Conservation (phyloP, 1,139 yeast species). For the Ogataea hybrid region DNA sequence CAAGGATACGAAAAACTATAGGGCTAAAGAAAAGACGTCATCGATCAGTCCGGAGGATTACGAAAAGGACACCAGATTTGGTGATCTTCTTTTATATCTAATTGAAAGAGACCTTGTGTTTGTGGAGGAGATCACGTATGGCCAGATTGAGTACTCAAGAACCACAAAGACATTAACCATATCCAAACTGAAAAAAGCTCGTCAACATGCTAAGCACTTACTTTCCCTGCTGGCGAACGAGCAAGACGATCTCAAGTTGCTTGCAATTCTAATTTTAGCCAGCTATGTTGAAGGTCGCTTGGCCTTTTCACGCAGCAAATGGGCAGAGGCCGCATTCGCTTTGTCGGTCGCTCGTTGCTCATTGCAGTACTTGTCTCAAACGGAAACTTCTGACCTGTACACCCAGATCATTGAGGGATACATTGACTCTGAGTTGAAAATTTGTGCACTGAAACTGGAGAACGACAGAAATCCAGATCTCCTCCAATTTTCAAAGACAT, state of each 20-base stretch:
- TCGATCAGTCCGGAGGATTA: slow-evolving; percentile 47
- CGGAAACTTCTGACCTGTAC: slow-evolving; percentile 41
- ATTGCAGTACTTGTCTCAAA: slow-evolving; percentile 46
- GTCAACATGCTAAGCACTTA: slow-evolving; percentile 44
- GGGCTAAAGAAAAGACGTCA: slow-evolving; percentile 42
- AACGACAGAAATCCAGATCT: slow-evolving; percentile 39
- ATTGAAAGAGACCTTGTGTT: slow-evolving; percentile 71
- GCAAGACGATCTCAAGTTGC: slow-evolving; percentile 31
- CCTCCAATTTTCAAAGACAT: slow-evolving; percentile 46
- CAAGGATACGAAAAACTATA: slow-evolving; percentile 55
- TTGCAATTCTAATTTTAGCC: slow-evolving; percentile 62
- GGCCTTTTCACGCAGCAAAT: slow-evolving; percentile 56
- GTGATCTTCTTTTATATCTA: slow-evolving; percentile 47
- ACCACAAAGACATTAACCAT: slow-evolving; percentile 52
- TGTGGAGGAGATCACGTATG: slow-evolving; percentile 61
- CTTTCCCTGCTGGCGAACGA: slow-evolving; percentile 39
- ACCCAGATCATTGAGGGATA: slow-evolving; percentile 55
- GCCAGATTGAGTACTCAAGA: slow-evolving; percentile 48
- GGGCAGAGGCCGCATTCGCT: slow-evolving; percentile 51
- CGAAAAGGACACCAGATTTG: slow-evolving; percentile 44
- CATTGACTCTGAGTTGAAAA: slow-evolving; percentile 68
- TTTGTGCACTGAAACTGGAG: slow-evolving; percentile 44
- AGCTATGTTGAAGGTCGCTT: slow-evolving; percentile 61
- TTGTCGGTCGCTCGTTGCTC: slow-evolving; percentile 63
- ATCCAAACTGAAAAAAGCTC: slow-evolving; percentile 69